A percentile compares a stretch with the other conserved stretches of the same genome.
These are phyloP conservation scores for Sphaerostilbella broomeana DNA, from an alignment of 2,329 filamentous ascomycete species.

Conservation along the genomic window DNA sequence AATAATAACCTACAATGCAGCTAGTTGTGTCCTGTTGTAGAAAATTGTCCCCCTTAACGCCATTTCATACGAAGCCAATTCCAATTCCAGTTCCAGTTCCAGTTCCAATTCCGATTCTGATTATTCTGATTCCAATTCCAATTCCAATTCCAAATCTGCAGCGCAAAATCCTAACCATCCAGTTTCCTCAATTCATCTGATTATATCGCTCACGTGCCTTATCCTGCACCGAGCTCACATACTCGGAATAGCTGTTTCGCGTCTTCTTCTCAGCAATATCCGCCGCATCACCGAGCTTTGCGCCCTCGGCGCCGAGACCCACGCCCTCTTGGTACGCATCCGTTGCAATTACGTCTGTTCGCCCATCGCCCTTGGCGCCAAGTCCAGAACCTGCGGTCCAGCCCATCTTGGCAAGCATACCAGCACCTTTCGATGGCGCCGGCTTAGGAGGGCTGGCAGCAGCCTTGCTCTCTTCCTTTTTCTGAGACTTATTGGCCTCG, in stretches of 20 bases:
- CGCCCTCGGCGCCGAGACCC: conserved; percentile 61
- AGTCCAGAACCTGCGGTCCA: conserved; percentile 61
- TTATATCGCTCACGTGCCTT: conserved; percentile 61
- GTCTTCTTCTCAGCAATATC: conserved; percentile 58
- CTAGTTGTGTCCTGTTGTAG: too few species aligned
- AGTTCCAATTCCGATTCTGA: too few species aligned
- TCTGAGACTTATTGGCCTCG: conserved; percentile 15
- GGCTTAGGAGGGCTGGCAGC: conserved; percentile 18
- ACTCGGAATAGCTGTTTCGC: conserved; percentile 52
- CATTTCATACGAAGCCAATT: too few species aligned
- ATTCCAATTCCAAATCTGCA: too few species aligned
- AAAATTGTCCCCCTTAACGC: too few species aligned
- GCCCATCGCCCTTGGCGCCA: conserved; percentile 55
- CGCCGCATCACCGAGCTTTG: conserved; percentile 62
- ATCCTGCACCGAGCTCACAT: conserved; percentile 58
- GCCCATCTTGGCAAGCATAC: conserved; percentile 66
- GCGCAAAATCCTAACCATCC: too few species aligned
- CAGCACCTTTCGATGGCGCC: conserved; percentile 54
- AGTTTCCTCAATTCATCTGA: conserved; percentile 37
- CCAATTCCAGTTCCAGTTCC: too few species aligned
- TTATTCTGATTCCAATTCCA: too few species aligned
- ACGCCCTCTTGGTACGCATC: conserved; percentile 62
- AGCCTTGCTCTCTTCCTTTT: conserved; percentile 8
- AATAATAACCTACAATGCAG: too few species aligned
- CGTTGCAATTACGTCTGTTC: conserved; percentile 57